Conservation (phyloP, 202 grass and related monocot genomes). For the Tripidium arundinaceum region DNA sequence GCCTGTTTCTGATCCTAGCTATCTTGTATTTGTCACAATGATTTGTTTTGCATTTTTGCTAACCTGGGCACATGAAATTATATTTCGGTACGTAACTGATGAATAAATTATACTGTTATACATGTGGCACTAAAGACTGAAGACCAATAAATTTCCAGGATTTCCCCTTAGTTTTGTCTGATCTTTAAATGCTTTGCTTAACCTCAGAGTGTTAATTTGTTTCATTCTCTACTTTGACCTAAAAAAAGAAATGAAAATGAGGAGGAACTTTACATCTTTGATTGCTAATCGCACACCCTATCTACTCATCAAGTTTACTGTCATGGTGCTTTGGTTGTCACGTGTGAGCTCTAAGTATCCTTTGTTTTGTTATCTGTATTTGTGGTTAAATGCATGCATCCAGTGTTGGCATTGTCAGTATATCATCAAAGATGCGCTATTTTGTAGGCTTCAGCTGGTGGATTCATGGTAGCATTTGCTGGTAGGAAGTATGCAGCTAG, state of each 20-base stretch:
- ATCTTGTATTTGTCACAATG: no score
- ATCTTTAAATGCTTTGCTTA: neutral
- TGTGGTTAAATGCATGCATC: conserved; percentile 24
- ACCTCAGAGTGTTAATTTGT: neutral
- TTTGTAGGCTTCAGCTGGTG: conserved; percentile 68
- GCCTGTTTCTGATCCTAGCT: neutral
- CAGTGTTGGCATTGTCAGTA: neutral
- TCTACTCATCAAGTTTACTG: neutral
- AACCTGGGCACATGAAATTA: neutral
- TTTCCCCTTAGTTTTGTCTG: neutral
- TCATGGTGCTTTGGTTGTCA: neutral
- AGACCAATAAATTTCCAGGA: neutral
- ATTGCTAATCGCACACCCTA: no score
- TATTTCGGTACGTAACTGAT: neutral
- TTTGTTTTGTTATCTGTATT: conserved; percentile 28
- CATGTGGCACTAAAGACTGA: neutral
- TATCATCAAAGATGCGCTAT: conserved; percentile 16
- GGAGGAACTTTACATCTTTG: neutral
- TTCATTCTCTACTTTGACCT: neutral
- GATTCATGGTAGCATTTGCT: conserved; percentile 99
- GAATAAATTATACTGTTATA: neutral
- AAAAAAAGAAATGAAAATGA: neutral
- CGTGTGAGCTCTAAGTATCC: neutral
- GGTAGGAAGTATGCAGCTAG: conserved; percentile 94
- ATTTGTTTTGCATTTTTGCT: conserved; percentile 4